A percentile compares a stretch with the other conserved stretches of the same genome.
Conservation (phyloP, 108 stramenopile genomes). For the Nannochloropsis gaditana region DNA sequence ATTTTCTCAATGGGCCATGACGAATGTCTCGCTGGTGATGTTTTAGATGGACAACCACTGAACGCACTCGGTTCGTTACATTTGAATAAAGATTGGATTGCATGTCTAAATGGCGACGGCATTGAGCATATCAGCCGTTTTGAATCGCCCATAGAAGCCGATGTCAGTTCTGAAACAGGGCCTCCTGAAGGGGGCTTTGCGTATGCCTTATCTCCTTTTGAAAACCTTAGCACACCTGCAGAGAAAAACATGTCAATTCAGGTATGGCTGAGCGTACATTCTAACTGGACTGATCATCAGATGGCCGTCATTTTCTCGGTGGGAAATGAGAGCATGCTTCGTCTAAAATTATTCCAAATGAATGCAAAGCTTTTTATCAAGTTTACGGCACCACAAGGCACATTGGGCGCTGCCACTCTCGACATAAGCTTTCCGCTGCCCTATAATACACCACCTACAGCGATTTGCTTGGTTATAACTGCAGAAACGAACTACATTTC, state of each 20-base stretch:
- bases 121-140: neutral
- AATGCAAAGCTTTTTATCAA: neutral
- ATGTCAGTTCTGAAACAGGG: neutral
- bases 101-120: neutral
- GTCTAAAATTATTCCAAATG: neutral
- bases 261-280: neutral
- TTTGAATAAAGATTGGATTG: neutral
- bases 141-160: neutral
- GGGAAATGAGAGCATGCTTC: neutral
- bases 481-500: neutral
- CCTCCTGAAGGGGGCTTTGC: neutral
- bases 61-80: neutral
- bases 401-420: neutral
- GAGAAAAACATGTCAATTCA: neutral
- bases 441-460: neutral
- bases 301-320: neutral
- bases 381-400: neutral
- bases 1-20: constrained; percentile 9
- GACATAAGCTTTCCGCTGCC: neutral
- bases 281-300: neutral
- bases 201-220: neutral
- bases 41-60: neutral
- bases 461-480: neutral
- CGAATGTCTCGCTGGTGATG: neutral
- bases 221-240: neutral